Base-by-base conservation (phyloP, 2,329 filamentous ascomycete genomes). In the Botrytis tulipae region DNA sequence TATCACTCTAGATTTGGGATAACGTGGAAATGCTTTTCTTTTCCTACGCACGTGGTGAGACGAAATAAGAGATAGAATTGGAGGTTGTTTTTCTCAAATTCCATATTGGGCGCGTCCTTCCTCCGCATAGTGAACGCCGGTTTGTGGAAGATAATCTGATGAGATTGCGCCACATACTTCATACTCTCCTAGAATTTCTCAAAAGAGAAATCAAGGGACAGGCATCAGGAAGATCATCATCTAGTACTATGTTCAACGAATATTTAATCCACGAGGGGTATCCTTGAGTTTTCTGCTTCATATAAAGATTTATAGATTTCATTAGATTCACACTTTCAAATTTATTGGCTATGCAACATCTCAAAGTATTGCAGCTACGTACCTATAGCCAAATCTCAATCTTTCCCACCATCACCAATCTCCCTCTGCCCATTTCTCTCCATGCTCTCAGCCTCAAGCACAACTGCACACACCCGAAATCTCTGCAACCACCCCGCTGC, bases 401-500 rank as follows among this genome's bases (percentile, higher is more conserved):
- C 16, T 7, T 18, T 44, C 16, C 40, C 32, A 14, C 32, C 18
- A 20, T 35, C 32, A 0, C 0, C 25, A 54, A 29, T 32, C 16
- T 32, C 16, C 54, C 29, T 35, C 18, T 35, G 4, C 14, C 22
- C 22, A 57, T 57, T 7, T 29, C 54, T 1, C 42, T 29, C 22
- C 14, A 16, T 29, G 3, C 48, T 42, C 69, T 71, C 44, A 63
- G 42, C 60, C 70, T 65, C 35, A 62, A 62, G 44, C 22, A 61
- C 44, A 71, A 32, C 70, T 71, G 70, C 63, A 72, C 22, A 32
- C 44, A 69, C 51, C 65, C 71, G 40, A 68, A 14, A 44, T 60
- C 51, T 35, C 51, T 68, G 51, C 71, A 67, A 40, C 22, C 40
- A 59, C 32, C 65, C 71, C 42, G 25, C 57, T 57, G 42, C 71